Base-by-base conservation (phyloP, 306 rosid genomes). In the Trifolium dubium region DNA sequence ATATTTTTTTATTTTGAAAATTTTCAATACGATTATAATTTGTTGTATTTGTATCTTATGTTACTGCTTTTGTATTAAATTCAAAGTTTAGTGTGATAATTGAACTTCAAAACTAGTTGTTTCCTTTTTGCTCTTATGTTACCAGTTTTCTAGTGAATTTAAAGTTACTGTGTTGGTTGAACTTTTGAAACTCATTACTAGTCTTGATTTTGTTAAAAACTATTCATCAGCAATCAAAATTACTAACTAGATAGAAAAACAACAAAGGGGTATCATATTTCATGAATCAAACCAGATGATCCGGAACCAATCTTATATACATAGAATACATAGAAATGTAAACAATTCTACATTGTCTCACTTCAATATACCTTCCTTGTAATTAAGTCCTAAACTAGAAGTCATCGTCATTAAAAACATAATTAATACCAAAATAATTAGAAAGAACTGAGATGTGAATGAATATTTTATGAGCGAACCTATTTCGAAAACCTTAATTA, bases 291-390 rank as follows among this genome's bases (percentile, higher is more conserved):
- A 35, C 70, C 15, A 14, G 73, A 69, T 44, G 40, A 60, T 73
- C 66, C 66, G 14, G 44, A 83, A 56, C 75, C 78, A 77, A 69
- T 84, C 68, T 29, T 81, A 77, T 80, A 29, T 82, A 69, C 89
- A 64, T 4, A 62, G 41, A 67, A 28, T 81, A 63, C 86, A 56
- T 7, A 68, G 58, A 71, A 39, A 73, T 43, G 37, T 29, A 56
- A 63, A 49, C 75, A 75, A 66, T 65, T 51, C 69, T 70, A 60
- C 46, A 17, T 53, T 14, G 58, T 46, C 62, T 75, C 69, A 43
- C 60, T 64, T 30, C 12, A 78, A 74, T 40, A 69, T 58, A 14
- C 66, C 30, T 70, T 61, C 18, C 34, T 32, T 30, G 12, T 47
- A 68, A 50, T 78, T 63, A 69, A 37, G 53, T 70, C 56, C 81